Percentiles rank a stretch among this genome's conserved stretches.
These are phyloP conservation scores for Centrapalus pauciflorus DNA, from an alignment of 129 eudicot species.

Conservation along the genomic window DNA sequence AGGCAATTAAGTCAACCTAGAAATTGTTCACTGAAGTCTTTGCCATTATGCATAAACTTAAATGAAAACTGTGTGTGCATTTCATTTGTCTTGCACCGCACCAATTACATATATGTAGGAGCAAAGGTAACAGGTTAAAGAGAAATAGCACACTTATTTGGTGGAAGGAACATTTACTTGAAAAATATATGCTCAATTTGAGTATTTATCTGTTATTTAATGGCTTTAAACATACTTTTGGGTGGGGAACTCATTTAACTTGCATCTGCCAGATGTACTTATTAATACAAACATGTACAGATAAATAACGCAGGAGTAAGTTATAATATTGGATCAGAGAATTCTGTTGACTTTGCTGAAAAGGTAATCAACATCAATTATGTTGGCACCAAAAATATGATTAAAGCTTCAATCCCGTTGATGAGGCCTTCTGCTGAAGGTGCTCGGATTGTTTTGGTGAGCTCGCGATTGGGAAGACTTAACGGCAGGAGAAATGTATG, in stretches of 20 bases:
- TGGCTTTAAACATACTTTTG: neutral
- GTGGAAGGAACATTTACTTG: neutral
- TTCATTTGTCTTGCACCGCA: neutral
- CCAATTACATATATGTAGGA: neutral
- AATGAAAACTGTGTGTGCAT: neutral
- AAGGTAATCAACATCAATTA: conserved; percentile 72
- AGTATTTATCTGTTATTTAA: neutral
- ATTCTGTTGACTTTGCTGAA: conserved; percentile 74
- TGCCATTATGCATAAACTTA: neutral
- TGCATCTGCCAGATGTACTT: neutral
- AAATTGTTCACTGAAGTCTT: neutral
- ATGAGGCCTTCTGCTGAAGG: conserved; percentile 78
- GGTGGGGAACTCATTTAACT: neutral
- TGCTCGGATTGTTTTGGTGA: conserved; percentile 83
- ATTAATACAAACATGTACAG: conserved; percentile 35
- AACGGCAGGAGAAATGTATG: conserved; percentile 91
- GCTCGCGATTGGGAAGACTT: conserved; percentile 79
- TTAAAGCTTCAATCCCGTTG: conserved; percentile 66
- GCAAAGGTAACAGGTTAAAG: neutral
- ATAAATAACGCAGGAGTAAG: conserved; percentile 87
- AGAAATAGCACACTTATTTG: neutral
- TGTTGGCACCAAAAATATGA: conserved; percentile 70
- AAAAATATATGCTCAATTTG: neutral
- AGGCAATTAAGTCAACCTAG: neutral
- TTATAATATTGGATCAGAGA: conserved; percentile 62